Percentiles rank a stretch among this genome's conserved stretches.
Evolutionary conservation across 495 filamentous ascomycete genomes (phyloP).

Genomic region (Entonaema liquescens): DNA sequence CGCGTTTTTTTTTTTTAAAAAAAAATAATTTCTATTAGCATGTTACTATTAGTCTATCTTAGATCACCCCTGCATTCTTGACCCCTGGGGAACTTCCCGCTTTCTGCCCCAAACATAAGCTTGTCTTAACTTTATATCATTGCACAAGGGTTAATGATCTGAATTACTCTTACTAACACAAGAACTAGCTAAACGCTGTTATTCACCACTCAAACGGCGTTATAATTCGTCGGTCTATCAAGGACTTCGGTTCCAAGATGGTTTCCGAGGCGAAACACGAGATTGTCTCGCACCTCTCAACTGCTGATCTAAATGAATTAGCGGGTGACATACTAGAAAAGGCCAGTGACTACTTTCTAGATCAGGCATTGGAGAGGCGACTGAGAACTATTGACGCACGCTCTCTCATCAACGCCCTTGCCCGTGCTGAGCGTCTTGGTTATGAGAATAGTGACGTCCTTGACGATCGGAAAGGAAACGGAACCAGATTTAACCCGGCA

Average conservation of each 20-base stretch:
- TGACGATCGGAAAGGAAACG: conserved; percentile 43
- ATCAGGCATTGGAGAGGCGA: conserved; percentile 55
- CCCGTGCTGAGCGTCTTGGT: conserved; percentile 59
- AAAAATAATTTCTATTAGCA: not conserved
- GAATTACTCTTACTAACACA: conserved; percentile 5
- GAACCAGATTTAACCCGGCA: conserved; percentile 29
- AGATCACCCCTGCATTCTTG: not conserved
- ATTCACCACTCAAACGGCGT: conserved; percentile 53
- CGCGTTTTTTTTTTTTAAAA: no score
- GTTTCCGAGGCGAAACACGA: conserved; percentile 52
- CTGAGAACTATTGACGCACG: conserved; percentile 58
- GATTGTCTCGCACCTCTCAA: conserved; percentile 49
- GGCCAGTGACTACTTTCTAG: conserved; percentile 57
- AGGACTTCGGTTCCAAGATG: conserved; percentile 57
- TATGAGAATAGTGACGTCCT: conserved; percentile 56
- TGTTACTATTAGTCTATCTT: not conserved
- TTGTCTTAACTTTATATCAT: not conserved
- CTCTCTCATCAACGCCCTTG: conserved; percentile 59
- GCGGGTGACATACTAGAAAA: conserved; percentile 51
- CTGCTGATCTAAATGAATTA: conserved; percentile 51
- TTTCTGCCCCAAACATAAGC: not conserved
- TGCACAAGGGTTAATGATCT: not conserved
- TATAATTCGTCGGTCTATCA: conserved; percentile 52
- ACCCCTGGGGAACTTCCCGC: not conserved
- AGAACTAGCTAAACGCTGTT: conserved; percentile 54